phyloP scores from a whole-genome alignment of 1,139 yeast genomes.

The Blastobotrys elegans region DNA sequence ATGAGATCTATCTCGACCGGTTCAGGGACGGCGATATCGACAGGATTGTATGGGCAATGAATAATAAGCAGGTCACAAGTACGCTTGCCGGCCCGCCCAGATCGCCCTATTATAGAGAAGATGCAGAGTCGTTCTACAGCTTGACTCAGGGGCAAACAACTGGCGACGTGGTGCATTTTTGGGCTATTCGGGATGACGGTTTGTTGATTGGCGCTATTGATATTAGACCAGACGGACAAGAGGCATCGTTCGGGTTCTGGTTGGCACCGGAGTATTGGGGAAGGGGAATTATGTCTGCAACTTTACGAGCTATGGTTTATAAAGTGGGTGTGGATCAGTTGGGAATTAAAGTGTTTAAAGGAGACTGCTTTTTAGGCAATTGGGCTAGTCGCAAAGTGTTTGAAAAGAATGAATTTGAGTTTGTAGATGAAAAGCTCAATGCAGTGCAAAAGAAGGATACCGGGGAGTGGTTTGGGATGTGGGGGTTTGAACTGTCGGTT shows the following conservation, averaged over 20 bases:
- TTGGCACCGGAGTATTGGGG: conserved; percentile 20
- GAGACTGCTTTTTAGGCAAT: conserved; percentile 20
- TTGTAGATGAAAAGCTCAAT: neutral
- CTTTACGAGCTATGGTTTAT: conserved; percentile 16
- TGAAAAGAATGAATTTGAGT: conserved; percentile 19
- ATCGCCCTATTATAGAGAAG: conserved; percentile 15
- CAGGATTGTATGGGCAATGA: conserved; percentile 14
- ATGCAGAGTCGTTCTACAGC: conserved; percentile 15
- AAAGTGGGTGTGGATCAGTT: conserved; percentile 17
- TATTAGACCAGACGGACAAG: conserved; percentile 10
- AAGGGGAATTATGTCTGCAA: conserved; percentile 21
- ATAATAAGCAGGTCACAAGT: conserved; percentile 17
- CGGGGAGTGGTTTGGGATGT: neutral
- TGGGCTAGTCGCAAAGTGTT: conserved; percentile 19
- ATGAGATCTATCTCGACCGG: neutral
- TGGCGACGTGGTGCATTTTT: conserved; percentile 18
- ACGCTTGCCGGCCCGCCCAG: conserved; percentile 19
- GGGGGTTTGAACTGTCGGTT: conserved; percentile 7
- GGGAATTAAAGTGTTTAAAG: conserved; percentile 17
- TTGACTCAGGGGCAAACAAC: neutral
- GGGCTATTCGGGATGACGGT: neutral
- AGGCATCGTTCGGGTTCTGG: conserved; percentile 22
- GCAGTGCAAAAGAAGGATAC: conserved; percentile 1
- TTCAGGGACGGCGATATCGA: neutral
- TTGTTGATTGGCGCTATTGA: neutral